Evolutionary conservation across 805 yeast species (phyloP).

Genomic region (Hanseniaspora pseudoguilliermondii): DNA sequence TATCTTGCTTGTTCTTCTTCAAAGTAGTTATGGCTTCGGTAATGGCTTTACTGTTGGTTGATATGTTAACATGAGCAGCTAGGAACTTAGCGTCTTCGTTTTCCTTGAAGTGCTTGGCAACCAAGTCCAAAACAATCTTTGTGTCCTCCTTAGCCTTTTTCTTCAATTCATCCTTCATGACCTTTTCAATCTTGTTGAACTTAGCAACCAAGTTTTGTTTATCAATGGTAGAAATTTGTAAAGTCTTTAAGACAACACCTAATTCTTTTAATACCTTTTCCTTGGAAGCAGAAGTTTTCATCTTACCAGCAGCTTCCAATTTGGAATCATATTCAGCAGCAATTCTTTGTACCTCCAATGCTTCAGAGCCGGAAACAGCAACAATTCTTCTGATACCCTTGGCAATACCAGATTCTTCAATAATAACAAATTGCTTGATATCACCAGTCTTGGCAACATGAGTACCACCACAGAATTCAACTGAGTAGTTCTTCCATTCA

Average conservation of each 20-base stretch:
- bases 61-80: conserved; percentile 55
- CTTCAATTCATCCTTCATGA: conserved; percentile 77
- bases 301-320: conserved; percentile 44
- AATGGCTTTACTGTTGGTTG: conserved; percentile 83
- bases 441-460: conserved; percentile 89
- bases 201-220: conserved; percentile 64
- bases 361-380: conserved; percentile 87
- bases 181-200: conserved; percentile 69
- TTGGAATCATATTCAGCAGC: conserved; percentile 59
- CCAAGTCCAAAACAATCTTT: conserved; percentile 66
- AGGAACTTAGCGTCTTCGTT: conserved; percentile 42
- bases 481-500: conserved; percentile 66
- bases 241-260: conserved; percentile 72
- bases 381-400: conserved; percentile 97
- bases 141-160: conserved; percentile 77
- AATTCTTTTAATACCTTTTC: conserved; percentile 72
- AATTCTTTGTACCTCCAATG: conserved; percentile 75
- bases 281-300: conserved; percentile 63
- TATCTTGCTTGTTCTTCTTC: conserved; percentile 61
- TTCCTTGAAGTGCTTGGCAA: conserved; percentile 52
- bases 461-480: conserved; percentile 99
- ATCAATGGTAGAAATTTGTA: conserved; percentile 66
- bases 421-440: conserved; percentile 75
- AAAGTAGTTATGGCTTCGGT: conserved; percentile 81
- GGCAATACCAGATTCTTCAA: conserved; percentile 95